Evolutionary conservation across 2,329 filamentous ascomycete species (phyloP).

Genomic region (Phaeophleospora eucalypticola): DNA sequence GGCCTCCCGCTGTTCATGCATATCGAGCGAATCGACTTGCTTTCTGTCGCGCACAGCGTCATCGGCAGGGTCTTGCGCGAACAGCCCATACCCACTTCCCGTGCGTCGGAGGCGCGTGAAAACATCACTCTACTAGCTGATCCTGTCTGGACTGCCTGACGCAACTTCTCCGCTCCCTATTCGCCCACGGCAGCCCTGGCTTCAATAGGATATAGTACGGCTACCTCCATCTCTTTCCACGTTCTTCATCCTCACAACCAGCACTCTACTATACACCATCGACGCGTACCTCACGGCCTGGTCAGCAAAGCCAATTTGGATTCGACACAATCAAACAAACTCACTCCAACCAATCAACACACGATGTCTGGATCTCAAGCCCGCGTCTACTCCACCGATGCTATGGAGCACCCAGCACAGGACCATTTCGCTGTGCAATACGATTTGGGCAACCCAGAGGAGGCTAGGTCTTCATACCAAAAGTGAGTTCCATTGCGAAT

Average conservation of each 20-base stretch:
- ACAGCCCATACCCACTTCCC: slow-evolving; percentile 2
- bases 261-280: too few relatives aligned
- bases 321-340: neutral
- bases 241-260: neutral
- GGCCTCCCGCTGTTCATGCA: neutral
- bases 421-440: slow-evolving; percentile 44
- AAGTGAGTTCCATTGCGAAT: too few relatives aligned
- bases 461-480: slow-evolving; percentile 42
- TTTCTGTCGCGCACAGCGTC: neutral
- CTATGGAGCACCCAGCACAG: slow-evolving; percentile 28
- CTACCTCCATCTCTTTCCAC: neutral
- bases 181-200: neutral
- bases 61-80: neutral
- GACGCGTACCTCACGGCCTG: too few relatives aligned
- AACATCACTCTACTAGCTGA: slow-evolving; percentile 16
- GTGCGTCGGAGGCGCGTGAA: slow-evolving; percentile 3
- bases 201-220: neutral
- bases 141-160: slow-evolving; percentile 16
- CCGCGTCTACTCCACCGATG: slow-evolving; percentile 10
- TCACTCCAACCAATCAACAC: neutral
- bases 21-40: slow-evolving; percentile 1
- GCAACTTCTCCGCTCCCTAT: slow-evolving; percentile 21
- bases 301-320: too few relatives aligned
- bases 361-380: slow-evolving; percentile 8
- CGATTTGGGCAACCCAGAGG: slow-evolving; percentile 38